These are phyloP conservation scores for Zymoseptoria passerinii DNA, from an alignment of 2,329 filamentous ascomycete genomes.

Conservation along the genomic window DNA sequence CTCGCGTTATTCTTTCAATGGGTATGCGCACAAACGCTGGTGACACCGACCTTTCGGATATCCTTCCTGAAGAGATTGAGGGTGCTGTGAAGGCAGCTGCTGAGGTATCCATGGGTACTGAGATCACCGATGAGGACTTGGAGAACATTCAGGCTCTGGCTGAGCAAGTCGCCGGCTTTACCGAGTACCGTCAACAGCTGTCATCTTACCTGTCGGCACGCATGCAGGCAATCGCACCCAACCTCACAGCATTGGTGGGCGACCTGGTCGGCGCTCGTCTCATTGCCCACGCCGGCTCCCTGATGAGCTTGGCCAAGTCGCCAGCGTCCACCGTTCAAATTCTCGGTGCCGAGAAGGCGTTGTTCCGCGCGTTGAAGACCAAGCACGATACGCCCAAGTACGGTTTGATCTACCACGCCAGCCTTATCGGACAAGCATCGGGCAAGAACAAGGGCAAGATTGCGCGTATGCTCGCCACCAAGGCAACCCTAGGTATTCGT, in stretches of 20 bases:
- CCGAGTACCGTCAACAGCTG: slow-evolving; percentile 81
- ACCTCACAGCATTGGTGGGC: slow-evolving; percentile 85
- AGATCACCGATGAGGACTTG: slow-evolving; percentile 86
- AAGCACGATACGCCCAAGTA: slow-evolving; percentile 99
- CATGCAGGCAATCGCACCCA: slow-evolving; percentile 95
- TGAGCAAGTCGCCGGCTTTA: slow-evolving; percentile 86
- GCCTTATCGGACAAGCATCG: slow-evolving; percentile 89
- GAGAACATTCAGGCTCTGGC: slow-evolving; percentile 87
- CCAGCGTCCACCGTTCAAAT: slow-evolving; percentile 96
- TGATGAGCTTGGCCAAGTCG: slow-evolving; percentile 90
- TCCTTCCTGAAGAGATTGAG: slow-evolving; percentile 94
- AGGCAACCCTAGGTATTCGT: slow-evolving; percentile 85
- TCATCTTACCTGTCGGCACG: slow-evolving; percentile 82
- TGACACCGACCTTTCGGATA: slow-evolving; percentile 70
- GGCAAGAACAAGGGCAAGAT: slow-evolving; percentile 99
- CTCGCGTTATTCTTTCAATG: slow-evolving; percentile 77
- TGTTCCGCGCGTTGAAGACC: slow-evolving; percentile 96
- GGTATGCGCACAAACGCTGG: slow-evolving; percentile 78
- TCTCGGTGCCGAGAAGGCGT: slow-evolving; percentile 93
- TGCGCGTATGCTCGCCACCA: slow-evolving; percentile 88
- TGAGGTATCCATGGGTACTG: slow-evolving; percentile 96
- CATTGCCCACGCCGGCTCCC: slow-evolving; percentile 87
- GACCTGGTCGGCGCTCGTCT: slow-evolving; percentile 90
- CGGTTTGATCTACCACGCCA: slow-evolving; percentile 86
- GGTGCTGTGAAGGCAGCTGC: slow-evolving; percentile 83